Evolutionary conservation across 352 stramenopile species (phyloP), one percentile per base, ranked within the genome.

Genomic region (Blastocystis sp.): DNA sequence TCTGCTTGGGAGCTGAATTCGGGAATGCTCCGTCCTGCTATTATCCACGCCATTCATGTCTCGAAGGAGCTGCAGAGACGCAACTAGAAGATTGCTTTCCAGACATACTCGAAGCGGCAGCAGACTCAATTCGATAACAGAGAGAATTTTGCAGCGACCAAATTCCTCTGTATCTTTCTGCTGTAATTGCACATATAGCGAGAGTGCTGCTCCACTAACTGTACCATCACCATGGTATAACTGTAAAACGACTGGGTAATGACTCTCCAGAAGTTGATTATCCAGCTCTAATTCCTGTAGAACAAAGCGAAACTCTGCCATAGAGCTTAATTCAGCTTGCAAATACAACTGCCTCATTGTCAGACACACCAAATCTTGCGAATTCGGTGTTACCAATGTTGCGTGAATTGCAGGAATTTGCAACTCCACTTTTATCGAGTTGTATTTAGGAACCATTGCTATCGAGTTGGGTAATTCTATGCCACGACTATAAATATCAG

Each of bases 191-290:
- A 45, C 5, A 34, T n/a, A 53, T 1, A 34, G 20, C 29, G 7
- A 23, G 20, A 77, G 29, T n/a, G 39, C 20, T 7, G 63, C 18
- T 29, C 45, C 13, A n/a, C 7, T 6, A 23, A 47, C 15, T 41
- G 18, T 43, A 47, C 15, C 45, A 47, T 75, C 6, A n/a, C 13
- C 34, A 56, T 7, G 4, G 29, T 77, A 5, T 37, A 77, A 29
- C n/a, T 34, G 34, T 9, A 77, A n/a, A 0, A 77, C 7, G 7
- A 56, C 39, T 11, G 66, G 66, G 56, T 84, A 84, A 15, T 68
- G 54, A 11, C 43, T 53, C n/a, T 84, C 53, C 73, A 84, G 13
- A 15, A 84, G 50, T 20, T 84, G 73, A 45, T 84, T 84, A 34
- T 61, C 39, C 15, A 84, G 7, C 50, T 84, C 29, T 20, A 84